Base-by-base conservation (phyloP, 2,329 filamentous ascomycete genomes). In the Lachnellula occidentalis region DNA sequence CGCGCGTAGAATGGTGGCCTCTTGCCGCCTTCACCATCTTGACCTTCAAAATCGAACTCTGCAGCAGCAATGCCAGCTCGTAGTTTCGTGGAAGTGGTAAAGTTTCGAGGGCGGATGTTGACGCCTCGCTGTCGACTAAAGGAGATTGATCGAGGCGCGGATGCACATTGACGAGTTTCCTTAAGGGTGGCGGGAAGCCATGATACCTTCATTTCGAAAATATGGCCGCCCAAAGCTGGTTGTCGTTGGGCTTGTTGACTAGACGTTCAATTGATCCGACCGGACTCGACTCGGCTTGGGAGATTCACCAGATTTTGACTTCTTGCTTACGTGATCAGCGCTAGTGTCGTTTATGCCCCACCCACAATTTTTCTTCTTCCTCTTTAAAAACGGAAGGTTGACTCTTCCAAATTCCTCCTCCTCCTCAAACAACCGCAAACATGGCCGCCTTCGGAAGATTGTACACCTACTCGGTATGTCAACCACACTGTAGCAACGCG, bases 391-490 rank as follows among this genome's bases (percentile, higher is more conserved):
- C 27, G 46, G n/a, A n/a, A n/a, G n/a, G 15, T 45, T 24, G 21
- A 45, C 21, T 24, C n/a, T 15, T 17, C 27, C 47, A 11, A 31
- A 36, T 27, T 43, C 19, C 41, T 43, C 19, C 15, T 57, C 53
- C 34, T 19, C 45, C 37, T 36, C 24, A 41, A 53, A 53, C 48
- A 58, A 63, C 46, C 46, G 50, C 53, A 63, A 66, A 73, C 79
- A 90, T 82, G 75, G 95, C 95, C 88, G 82, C 89, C 73, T 97
- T 99, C 83, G 94, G 94, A 79, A 99, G 95, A 82, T 85, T 99
- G 72, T 97, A 94, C 85, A 88, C 87, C 73, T 84, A 82, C 75
- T 73, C 83, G 78, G 92, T 95, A 86, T 60, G 63, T 58, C 34
- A 22, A 17, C 31, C 37, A n/a, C 15, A 15, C 21, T 6, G 4